These are phyloP conservation scores for Ganoderma sinense DNA, from an alignment of 1,284 basidiomycete genomes.

Conservation along the genomic window DNA sequence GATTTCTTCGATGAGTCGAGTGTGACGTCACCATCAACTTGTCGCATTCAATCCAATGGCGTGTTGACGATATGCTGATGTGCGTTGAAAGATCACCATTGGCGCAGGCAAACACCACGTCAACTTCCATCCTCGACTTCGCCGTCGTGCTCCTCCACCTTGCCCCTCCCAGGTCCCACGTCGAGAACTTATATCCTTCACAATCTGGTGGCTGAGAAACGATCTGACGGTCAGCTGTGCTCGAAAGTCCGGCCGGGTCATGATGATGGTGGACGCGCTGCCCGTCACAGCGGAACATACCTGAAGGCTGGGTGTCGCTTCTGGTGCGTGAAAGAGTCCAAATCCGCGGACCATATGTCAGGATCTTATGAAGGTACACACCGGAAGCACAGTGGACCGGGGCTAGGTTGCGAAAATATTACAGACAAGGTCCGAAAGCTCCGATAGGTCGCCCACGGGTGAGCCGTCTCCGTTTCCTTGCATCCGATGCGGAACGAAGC, in stretches of 20 bases:
- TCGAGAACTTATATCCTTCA: background rate
- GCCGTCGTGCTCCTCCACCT: background rate
- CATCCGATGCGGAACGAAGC: background rate
- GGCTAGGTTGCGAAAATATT: background rate
- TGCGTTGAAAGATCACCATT: background rate
- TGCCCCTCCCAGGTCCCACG: background rate
- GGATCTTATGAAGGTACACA: slow-evolving; percentile 17
- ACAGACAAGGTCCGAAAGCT: background rate
- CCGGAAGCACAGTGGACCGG: slow-evolving; percentile 20
- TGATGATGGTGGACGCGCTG: background rate
- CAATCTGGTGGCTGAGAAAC: background rate
- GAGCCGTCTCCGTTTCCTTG: background rate
- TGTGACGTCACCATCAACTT: background rate
- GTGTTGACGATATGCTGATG: background rate
- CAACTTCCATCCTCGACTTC: background rate
- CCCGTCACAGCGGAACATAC: background rate
- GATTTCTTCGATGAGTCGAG: background rate
- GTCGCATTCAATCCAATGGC: background rate
- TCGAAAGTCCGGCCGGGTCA: background rate
- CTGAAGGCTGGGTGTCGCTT: background rate
- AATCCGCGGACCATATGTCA: slow-evolving; percentile 23
- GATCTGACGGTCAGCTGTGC: background rate
- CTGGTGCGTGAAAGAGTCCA: slow-evolving; percentile 17
- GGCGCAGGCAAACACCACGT: background rate
- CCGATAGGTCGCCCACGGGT: background rate